phyloP scores from a whole-genome alignment of 176 grass and related monocot genomes.

The Aegilops speltoides region DNA sequence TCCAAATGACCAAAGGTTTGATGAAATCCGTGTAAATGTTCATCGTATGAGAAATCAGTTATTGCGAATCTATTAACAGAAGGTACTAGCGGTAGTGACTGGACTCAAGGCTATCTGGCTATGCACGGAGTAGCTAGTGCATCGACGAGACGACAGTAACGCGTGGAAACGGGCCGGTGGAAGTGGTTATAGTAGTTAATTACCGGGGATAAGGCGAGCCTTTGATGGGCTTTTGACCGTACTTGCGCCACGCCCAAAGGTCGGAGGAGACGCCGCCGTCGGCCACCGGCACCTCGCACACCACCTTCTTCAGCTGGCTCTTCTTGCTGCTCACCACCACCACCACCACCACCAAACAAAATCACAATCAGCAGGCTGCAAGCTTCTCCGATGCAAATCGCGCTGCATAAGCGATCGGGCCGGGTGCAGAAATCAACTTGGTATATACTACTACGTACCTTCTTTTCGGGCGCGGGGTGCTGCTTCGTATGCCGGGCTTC shows the following conservation, averaged over 20 bases:
- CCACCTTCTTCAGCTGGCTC: constrained; percentile 84
- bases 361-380: neutral
- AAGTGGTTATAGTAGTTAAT: neutral
- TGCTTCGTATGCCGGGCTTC: constrained; percentile 28
- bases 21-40: neutral
- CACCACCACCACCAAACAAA: neutral
- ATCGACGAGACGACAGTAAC: neutral
- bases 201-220: constrained; percentile 97
- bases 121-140: no score
- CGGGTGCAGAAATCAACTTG: no score
- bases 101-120: neutral
- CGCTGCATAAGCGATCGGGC: neutral
- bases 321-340: constrained; percentile 55
- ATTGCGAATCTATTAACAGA: no score
- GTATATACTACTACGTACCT: constrained; percentile 13
- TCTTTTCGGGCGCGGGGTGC: constrained; percentile 38
- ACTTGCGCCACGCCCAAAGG: constrained; percentile 99
- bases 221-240: constrained; percentile 99
- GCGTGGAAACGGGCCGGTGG: constrained; percentile 22
- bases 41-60: neutral
- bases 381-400: neutral
- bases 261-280: constrained; percentile 70
- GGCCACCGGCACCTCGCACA: constrained; percentile 72
- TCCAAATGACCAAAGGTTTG: neutral
- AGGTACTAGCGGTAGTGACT: neutral